A percentile compares a stretch with the other conserved stretches of the same genome.
These are phyloP conservation scores for Phialemonium atrogriseum DNA, from an alignment of 2,329 filamentous ascomycete genomes.

Conservation along the genomic window DNA sequence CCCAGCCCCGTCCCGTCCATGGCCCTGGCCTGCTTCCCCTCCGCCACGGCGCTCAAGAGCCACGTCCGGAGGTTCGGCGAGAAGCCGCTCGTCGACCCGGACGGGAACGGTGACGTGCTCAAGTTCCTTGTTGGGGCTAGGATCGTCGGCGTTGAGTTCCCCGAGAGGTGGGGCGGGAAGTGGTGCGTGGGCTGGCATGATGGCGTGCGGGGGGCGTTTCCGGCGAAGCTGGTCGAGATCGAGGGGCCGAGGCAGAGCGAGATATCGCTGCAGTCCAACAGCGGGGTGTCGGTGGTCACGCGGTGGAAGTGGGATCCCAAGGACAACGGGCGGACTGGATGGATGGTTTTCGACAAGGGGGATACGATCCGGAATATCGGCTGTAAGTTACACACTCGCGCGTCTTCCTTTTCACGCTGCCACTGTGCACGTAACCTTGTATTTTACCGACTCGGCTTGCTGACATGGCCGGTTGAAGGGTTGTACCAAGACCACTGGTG, in stretches of 20 bases:
- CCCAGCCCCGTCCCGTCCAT: slow-evolving; percentile 19
- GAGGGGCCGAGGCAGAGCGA: slow-evolving; percentile 37
- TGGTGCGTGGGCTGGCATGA: slow-evolving; percentile 51
- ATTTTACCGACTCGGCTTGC: too few species aligned
- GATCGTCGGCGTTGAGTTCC: slow-evolving; percentile 44
- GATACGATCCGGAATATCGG: slow-evolving; percentile 59
- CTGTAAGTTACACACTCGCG: too few species aligned
- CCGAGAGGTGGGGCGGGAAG: slow-evolving; percentile 41
- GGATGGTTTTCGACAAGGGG: slow-evolving; percentile 57
- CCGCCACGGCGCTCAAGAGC: slow-evolving; percentile 23
- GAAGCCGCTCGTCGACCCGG: slow-evolving; percentile 23
- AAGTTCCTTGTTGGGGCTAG: slow-evolving; percentile 36
- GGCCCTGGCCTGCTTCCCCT: slow-evolving; percentile 19
- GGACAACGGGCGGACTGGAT: slow-evolving; percentile 30
- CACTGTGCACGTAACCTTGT: too few species aligned
- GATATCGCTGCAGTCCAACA: slow-evolving; percentile 36
- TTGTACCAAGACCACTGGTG: slow-evolving; percentile 25
- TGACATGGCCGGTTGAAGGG: too few species aligned
- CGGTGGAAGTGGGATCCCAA: slow-evolving; percentile 45
- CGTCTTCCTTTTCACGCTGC: too few species aligned
- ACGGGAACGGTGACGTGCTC: slow-evolving; percentile 24
- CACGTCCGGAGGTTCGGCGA: slow-evolving; percentile 26
- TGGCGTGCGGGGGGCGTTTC: slow-evolving; percentile 39
- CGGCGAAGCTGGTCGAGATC: slow-evolving; percentile 38
- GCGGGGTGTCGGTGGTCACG: slow-evolving; percentile 38